These are phyloP conservation scores for Diaporthe aspalathi DNA, from an alignment of 2,329 filamentous ascomycete genomes.

Conservation along the genomic window DNA sequence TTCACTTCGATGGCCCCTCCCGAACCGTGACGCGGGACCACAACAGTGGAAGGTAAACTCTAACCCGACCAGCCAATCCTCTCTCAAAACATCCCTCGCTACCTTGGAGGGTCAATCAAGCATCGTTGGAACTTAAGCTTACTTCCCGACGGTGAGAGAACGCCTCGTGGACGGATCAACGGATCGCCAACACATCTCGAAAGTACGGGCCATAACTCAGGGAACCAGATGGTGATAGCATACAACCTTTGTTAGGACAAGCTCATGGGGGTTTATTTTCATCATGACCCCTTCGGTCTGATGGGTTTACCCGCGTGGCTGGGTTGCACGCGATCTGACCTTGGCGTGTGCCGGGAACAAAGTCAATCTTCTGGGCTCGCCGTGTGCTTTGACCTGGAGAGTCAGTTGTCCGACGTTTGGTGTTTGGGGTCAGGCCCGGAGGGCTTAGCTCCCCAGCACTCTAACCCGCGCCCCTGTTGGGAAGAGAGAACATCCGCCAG, in stretches of 20 bases:
- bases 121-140: not conserved
- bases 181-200: not conserved
- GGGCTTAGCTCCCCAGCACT: conserved; percentile 1
- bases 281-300: conserved; percentile 9
- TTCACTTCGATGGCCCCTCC: not conserved
- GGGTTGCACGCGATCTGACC: conserved; percentile 14
- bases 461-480: conserved; percentile 3
- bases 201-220: not conserved
- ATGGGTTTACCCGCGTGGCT: conserved; percentile 23
- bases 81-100: not conserved
- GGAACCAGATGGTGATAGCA: not conserved
- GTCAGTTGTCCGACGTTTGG: conserved; percentile 24
- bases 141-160: not conserved
- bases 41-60: conserved; percentile 18
- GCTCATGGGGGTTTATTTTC: conserved; percentile 4
- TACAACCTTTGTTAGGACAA: not conserved
- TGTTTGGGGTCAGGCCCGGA: conserved; percentile 14
- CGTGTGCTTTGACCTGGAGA: conserved; percentile 22
- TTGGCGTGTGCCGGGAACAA: conserved; percentile 23
- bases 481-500: not conserved
- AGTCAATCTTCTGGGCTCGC: conserved; percentile 14
- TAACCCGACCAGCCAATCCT: not conserved
- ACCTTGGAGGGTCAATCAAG: not conserved
- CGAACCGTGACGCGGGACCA: conserved; percentile 5
- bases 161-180: not conserved